Evolutionary conservation across 352 stramenopile species (phyloP).

Genomic region (Pythium phragmiticola): DNA sequence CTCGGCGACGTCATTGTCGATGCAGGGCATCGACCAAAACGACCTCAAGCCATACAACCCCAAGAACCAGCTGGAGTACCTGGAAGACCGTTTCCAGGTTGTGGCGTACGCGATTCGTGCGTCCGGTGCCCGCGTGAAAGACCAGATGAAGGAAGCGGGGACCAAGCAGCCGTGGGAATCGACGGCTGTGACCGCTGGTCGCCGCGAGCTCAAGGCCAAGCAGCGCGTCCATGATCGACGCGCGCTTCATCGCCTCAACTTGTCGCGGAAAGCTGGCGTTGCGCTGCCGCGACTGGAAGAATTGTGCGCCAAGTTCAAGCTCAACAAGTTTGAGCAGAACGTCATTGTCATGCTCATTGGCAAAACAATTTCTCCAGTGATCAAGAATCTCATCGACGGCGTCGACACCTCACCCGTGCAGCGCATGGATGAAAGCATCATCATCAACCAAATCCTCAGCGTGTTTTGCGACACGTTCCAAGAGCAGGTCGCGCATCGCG

Average conservation of each 20-base stretch:
- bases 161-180: constrained; percentile 82
- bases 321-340: constrained; percentile 87
- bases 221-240: constrained; percentile 75
- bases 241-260: constrained; percentile 54
- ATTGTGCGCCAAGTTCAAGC: constrained; percentile 73
- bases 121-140: constrained; percentile 81
- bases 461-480: constrained; percentile 90
- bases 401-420: constrained; percentile 83
- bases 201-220: constrained; percentile 86
- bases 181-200: constrained; percentile 58
- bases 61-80: constrained; percentile 84
- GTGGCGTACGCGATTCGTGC: constrained; percentile 86
- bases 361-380: constrained; percentile 88
- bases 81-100: constrained; percentile 87
- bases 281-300: constrained; percentile 74
- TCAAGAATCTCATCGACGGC: constrained; percentile 86
- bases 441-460: constrained; percentile 87
- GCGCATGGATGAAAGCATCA: constrained; percentile 88
- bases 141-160: constrained; percentile 88
- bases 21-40: constrained; percentile 21
- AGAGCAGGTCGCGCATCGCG: constrained; percentile 81
- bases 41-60: constrained; percentile 84
- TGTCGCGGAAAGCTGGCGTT: constrained; percentile 60
- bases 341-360: constrained; percentile 90
- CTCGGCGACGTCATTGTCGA: background rate